Percentiles rank a stretch among this genome's conserved stretches.
phyloP scores from a whole-genome alignment of 495 filamentous ascomycete species.

The Lophiostoma macrostomum region DNA sequence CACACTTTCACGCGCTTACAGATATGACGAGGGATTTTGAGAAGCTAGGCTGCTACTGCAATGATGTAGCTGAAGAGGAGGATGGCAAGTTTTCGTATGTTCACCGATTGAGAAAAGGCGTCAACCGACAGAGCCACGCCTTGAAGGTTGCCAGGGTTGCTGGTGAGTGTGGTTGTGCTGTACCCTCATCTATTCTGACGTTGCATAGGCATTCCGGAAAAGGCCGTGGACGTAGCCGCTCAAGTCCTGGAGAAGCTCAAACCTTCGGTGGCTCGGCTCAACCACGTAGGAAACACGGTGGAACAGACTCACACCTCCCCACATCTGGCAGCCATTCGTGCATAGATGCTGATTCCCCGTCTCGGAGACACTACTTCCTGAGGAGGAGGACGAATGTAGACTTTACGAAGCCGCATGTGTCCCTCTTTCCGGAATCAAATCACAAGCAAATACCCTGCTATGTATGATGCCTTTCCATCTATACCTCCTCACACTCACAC shows the following conservation, averaged over 20 bases:
- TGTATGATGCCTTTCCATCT: no score
- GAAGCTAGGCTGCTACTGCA: conserved; percentile 78
- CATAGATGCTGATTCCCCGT: no score
- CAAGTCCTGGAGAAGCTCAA: conserved; percentile 36
- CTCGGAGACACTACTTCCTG: no score
- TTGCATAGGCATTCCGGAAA: conserved; percentile 41
- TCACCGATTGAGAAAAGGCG: conserved; percentile 73
- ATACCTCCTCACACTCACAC: no score
- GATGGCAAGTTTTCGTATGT: conserved; percentile 75
- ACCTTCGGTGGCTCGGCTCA: no score
- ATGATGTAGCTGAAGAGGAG: conserved; percentile 72
- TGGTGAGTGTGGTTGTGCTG: conserved; percentile 43
- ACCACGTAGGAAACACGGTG: no score
- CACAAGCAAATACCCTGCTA: no score
- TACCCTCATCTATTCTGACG: neutral
- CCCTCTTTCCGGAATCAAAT: no score
- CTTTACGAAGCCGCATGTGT: no score
- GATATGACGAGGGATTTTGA: conserved; percentile 68
- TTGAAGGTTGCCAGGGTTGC: conserved; percentile 88
- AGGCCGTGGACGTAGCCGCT: conserved; percentile 43
- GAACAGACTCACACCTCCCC: no score
- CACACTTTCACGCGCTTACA: conserved; percentile 84
- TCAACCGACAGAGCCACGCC: conserved; percentile 85
- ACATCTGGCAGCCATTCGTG: no score
- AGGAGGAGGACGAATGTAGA: no score